A percentile compares a stretch with the other conserved stretches of the same genome.
These are phyloP conservation scores for Pleurozium schreberi DNA, from an alignment of 225 moss, liverwort and hornwort species.

Conservation along the genomic window DNA sequence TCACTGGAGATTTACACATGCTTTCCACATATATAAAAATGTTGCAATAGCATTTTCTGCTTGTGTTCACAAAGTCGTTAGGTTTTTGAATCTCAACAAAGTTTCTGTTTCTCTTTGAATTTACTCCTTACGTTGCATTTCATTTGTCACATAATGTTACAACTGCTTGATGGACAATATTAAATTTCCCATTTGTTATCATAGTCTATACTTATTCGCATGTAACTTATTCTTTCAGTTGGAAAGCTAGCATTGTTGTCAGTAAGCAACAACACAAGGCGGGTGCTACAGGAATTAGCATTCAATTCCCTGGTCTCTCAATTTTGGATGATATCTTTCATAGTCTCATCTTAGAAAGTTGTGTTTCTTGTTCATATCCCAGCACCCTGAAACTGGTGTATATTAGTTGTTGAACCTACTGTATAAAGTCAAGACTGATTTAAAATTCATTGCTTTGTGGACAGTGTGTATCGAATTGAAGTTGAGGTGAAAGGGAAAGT, in stretches of 20 bases:
- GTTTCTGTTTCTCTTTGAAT: background rate
- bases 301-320: background rate
- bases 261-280: background rate
- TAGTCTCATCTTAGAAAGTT: background rate
- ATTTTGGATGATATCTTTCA: background rate
- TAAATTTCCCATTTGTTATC: background rate
- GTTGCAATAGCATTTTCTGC: background rate
- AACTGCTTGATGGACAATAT: background rate
- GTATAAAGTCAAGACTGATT: background rate
- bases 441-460: background rate
- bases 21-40: background rate
- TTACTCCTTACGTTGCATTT: background rate
- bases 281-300: too few species aligned
- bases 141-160: background rate
- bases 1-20: slow-evolving; percentile 1
- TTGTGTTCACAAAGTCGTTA: background rate
- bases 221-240: background rate
- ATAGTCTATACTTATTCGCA: background rate
- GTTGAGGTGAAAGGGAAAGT: slow-evolving; percentile 1
- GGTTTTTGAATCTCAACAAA: background rate
- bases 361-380: background rate
- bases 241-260: background rate
- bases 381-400: background rate
- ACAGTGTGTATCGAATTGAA: slow-evolving; percentile 10
- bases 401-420: background rate